phyloP scores from a whole-genome alignment of 495 filamentous ascomycete species.

The Cryomyces minteri region DNA sequence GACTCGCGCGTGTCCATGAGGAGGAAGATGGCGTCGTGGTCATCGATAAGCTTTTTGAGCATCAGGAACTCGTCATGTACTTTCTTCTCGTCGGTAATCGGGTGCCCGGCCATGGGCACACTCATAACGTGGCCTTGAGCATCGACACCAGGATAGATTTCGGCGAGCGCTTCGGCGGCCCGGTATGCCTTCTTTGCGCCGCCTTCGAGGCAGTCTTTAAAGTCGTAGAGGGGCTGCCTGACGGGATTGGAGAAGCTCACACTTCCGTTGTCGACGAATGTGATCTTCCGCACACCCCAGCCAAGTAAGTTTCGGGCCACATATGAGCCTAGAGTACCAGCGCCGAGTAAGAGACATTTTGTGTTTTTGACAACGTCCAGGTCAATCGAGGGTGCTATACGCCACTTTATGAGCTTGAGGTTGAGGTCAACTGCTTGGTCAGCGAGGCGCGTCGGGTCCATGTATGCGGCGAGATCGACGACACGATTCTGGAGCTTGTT shows the following conservation, averaged over 20 bases:
- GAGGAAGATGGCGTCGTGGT: constrained; percentile 84
- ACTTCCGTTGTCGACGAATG: constrained; percentile 84
- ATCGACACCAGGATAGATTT: constrained; percentile 85
- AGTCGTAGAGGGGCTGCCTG: constrained; percentile 79
- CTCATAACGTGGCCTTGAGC: constrained; percentile 56
- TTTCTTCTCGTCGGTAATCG: constrained; percentile 48
- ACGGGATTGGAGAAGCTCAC: constrained; percentile 98
- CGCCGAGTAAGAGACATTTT: constrained; percentile 84
- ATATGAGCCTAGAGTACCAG: constrained; percentile 86
- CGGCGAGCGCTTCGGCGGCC: constrained; percentile 61
- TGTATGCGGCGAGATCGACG: constrained; percentile 71
- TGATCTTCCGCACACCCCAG: constrained; percentile 94
- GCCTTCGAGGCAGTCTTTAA: constrained; percentile 72
- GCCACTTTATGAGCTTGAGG: constrained; percentile 96
- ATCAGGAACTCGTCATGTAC: constrained; percentile 50
- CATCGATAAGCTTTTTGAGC: constrained; percentile 55
- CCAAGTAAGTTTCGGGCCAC: constrained; percentile 81
- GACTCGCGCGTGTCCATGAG: constrained; percentile 94
- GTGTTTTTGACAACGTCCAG: constrained; percentile 80
- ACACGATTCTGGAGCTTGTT: constrained; percentile 58
- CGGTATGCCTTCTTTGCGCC: constrained; percentile 67
- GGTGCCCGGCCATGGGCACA: constrained; percentile 91
- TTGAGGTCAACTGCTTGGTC: constrained; percentile 97
- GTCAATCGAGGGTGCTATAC: constrained; percentile 73
- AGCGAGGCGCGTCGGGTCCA: constrained; percentile 73